These are phyloP conservation scores for Circinella umbellata DNA, from an alignment of 371 early-diverging fungal genomes.

Conservation along the genomic window DNA sequence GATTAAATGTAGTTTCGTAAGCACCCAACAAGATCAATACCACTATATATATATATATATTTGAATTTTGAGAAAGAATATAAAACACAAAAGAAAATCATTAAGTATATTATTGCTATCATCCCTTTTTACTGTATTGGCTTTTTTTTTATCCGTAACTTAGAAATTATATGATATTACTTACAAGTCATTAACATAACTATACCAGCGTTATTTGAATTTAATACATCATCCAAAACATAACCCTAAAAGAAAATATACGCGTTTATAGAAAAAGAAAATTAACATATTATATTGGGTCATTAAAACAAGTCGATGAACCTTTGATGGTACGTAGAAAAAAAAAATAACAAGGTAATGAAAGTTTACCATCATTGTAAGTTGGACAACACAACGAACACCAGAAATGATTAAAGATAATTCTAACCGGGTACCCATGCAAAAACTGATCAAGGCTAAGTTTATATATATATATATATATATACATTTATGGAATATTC, in stretches of 20 bases:
- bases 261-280: not conserved
- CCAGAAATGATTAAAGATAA: constrained; percentile 41
- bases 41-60: constrained; percentile 24
- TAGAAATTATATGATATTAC: not conserved
- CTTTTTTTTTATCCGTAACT: not conserved
- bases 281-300: not conserved
- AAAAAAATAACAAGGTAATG: not conserved
- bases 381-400: constrained; percentile 49
- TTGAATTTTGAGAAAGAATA: not conserved
- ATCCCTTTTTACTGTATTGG: not conserved
- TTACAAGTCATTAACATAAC: constrained; percentile 46
- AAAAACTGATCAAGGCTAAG: constrained; percentile 37
- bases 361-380: constrained; percentile 44
- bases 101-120: too few relatives aligned
- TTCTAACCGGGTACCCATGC: constrained; percentile 44
- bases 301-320: too few relatives aligned
- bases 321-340: not conserved
- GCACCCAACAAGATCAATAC: constrained; percentile 42
- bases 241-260: constrained; percentile 31
- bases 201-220: constrained; percentile 34
- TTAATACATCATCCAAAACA: constrained; percentile 47
- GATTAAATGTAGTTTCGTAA: constrained; percentile 48
- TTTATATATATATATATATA: not conserved
- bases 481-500: too few relatives aligned
- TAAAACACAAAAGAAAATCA: not conserved